Evolutionary conservation across 345 rosid genomes (phyloP).

Genomic region (Jatropha curcas): DNA sequence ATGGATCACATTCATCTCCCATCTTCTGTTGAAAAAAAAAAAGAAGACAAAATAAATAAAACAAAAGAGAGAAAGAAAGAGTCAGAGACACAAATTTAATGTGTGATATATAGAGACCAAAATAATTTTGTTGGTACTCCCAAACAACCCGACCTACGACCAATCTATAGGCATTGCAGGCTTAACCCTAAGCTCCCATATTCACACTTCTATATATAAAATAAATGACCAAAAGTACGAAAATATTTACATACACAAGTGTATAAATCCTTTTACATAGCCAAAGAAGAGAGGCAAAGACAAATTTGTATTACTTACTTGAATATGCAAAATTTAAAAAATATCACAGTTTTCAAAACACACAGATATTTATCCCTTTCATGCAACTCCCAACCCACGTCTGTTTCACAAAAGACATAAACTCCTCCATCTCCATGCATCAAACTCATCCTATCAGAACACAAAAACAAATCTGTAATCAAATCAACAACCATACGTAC

Average conservation of each 20-base stretch:
- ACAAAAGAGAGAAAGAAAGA: too few species aligned
- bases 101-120: conserved; percentile 6
- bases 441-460: neutral
- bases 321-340: too few species aligned
- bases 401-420: conserved; percentile 36
- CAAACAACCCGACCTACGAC: conserved; percentile 22
- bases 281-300: conserved; percentile 14
- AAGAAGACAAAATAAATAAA: too few species aligned
- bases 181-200: conserved; percentile 3
- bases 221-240: neutral
- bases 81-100: neutral
- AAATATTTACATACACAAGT: neutral
- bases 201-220: neutral
- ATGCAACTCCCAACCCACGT: conserved; percentile 39
- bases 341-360: conserved; percentile 5
- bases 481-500: neutral
- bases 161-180: conserved; percentile 2
- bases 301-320: neutral
- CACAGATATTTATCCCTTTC: neutral
- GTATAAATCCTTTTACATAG: neutral
- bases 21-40: too few species aligned
- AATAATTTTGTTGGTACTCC: conserved; percentile 37
- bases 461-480: neutral
- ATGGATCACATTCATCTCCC: too few species aligned
- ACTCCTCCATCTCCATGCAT: neutral